Base-by-base conservation (phyloP, 2,329 filamentous ascomycete genomes). In the Cladosporium sphaerospermum region DNA sequence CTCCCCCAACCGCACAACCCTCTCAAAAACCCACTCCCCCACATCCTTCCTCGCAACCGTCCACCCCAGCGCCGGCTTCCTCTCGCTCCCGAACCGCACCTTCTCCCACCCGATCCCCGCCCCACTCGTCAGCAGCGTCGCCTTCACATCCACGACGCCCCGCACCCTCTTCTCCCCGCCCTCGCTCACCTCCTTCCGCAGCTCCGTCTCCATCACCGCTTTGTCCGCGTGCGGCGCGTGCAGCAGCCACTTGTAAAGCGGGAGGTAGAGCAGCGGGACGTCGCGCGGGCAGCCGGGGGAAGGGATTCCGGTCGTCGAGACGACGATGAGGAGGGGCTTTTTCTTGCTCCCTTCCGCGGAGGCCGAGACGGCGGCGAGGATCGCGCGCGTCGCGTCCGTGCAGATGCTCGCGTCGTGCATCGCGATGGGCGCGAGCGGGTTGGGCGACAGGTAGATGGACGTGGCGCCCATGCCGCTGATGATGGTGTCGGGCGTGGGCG, bases 381-480 rank as follows among this genome's bases (percentile, higher is more conserved):
- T 59, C 2, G 61, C 61, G 1, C 45, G 39, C 36, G 66, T 66
- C 14, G 64, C 67, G 16, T 61, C 60, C 28, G 64, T 62, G 57
- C 71, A 73, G 42, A 74, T 58, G 1, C 56, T 61, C 3, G 65
- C 60, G 43, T 74, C 67, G 9, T 4, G 28, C 5, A 54, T 56
- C 6, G 32, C 42, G 7, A 65, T 34, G n/a, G 43, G 39, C 19
- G 45, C 45, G 11, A 59, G 53, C 11, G 34, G 43, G 11, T 47
- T 46, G 11, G 43, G 45, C 14, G 28, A n/a, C 11, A 54, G 32
- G 39, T 40, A 43, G 31, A 48, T 45, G 14, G 31, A 44, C 13
- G 67, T 66, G 13, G 62, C 59, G 19, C 78, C 78, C 33, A 81
- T 69, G 13, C 77, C 78, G 31, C 67, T 71, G 44, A 78, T 57